phyloP scores from a whole-genome alignment of 805 yeast genomes.

The Ogataea henricii region DNA sequence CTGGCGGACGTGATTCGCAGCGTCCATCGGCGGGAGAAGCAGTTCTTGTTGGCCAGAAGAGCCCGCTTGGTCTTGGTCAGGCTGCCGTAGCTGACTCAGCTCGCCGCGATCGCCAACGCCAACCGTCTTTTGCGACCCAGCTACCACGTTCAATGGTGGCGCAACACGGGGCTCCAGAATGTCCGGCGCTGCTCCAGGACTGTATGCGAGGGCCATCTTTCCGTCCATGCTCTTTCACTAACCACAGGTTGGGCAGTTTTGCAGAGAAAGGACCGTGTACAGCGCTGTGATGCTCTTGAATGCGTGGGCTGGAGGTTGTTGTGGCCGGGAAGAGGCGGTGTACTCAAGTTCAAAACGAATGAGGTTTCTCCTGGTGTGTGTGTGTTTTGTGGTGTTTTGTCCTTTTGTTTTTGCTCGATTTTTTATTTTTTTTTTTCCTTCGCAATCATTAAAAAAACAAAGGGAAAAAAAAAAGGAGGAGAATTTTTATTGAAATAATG shows the following conservation, averaged over 20 bases:
- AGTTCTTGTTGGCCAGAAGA: neutral
- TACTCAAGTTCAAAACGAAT: too few relatives aligned
- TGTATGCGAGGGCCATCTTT: conserved; percentile 1
- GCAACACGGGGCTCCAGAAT: neutral
- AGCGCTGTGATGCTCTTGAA: too few relatives aligned
- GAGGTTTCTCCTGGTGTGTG: too few relatives aligned
- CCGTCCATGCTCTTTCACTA: neutral
- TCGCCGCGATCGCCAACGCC: too few relatives aligned
- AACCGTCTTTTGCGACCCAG: neutral
- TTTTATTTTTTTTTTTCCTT: neutral
- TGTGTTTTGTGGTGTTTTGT: neutral
- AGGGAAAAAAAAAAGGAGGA: neutral
- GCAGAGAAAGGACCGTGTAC: too few relatives aligned
- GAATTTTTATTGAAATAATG: too few relatives aligned
- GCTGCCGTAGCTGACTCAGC: neutral
- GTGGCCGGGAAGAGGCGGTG: too few relatives aligned
- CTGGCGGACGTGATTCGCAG: conserved; percentile 11
- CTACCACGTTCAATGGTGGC: neutral
- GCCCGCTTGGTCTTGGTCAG: neutral
- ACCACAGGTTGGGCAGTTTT: too few relatives aligned
- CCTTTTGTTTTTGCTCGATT: neutral
- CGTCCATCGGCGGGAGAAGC: neutral
- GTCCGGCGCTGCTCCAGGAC: neutral
- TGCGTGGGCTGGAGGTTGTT: too few relatives aligned
- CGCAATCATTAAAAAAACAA: neutral